Evolutionary conservation across 1,284 basidiomycete genomes (phyloP), one percentile per base, ranked within the genome.

Genomic region (Mycena citricolor): DNA sequence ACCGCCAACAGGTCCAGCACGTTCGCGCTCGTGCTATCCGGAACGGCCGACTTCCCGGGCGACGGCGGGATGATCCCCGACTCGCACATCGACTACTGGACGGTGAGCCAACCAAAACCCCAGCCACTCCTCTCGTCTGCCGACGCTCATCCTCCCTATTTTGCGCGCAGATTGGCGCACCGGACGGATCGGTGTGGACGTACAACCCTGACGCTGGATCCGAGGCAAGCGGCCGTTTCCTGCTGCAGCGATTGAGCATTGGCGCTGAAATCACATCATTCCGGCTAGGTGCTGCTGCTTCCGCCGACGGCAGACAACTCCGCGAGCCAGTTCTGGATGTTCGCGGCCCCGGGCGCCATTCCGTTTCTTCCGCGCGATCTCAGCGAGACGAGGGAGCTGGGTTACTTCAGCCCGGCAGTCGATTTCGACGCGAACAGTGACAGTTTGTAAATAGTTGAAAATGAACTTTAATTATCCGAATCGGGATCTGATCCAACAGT

Each of bases 321-420:
- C 13, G 39, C 43, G 8, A 44, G 48, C 8, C 48, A 50, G 34
- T 50, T 45, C 23, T 50, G 48, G 48, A 42, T 50, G 34, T 50
- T 50, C 35, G 48, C 48, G n/a, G 31, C 43, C 10, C 4, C 39
- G 32, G 48, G 43, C 6, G 30, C 43, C n/a, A 39, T 50, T 8
- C 43, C 48, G 8, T 42, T 50, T 28, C 26, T 45, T 26, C 31
- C 48, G 14, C 39, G 39, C 34, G 42, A 49, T 32, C 24, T 45
- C 3, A 29, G 40, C 14, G 33, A 36, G 24, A 31, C 26, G 14
- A 39, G 25, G 30, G 26, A 38, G n/a, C n/a, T n/a, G n/a, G n/a
- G n/a, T n/a, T n/a, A n/a, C n/a, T n/a, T n/a, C n/a, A n/a, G n/a
- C n/a, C n/a, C n/a, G n/a, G n/a, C n/a, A n/a, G n/a, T n/a, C n/a